Base-by-base conservation (phyloP, 129 eudicot genomes). In the Flaveria sonorensis region DNA sequence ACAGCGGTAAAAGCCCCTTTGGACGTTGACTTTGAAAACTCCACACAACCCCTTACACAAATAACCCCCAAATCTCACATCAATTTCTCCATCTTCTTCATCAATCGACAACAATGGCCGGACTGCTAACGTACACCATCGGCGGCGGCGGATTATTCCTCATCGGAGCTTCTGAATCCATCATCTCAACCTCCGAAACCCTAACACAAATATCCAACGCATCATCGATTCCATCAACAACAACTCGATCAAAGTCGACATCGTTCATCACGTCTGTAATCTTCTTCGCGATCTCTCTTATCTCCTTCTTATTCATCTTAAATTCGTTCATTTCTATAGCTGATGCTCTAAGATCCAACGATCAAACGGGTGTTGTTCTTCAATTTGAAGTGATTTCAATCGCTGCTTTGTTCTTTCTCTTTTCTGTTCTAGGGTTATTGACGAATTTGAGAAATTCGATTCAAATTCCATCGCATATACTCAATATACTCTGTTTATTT, bases 161-260 rank as follows among this genome's bases (percentile, higher is more conserved):
- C 3, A 86, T 92, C 86, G 97, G 97, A 40, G 87, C 86, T 8
- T 89, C 88, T 55, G 97, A 92, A 77, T 78, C 88, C 51, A 72
- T 92, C 47, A 12, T 78, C 70, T 84, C 90, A 30, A 71, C 93
- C 74, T 59, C 88, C 75, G 71, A 79, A 73, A 76, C 90, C 77
- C 83, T 76, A 16, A 71, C 53, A 7, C 75, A 74, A 15, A 53
- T 81, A 3, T 63, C 79, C 85, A n/a, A 51, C 81, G 1, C 67
- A 83, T 26, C 81, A 1, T 59, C 88, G 16, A 47, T 60, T 20
- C 56, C 82, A 11, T 32, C 73, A 10, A 71, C 70, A 40, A 77
- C 19, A 23, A n/a, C 26, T n/a, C 70, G 71, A 62, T 24, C 84
- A 1, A 73, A 65, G 70, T 30, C 81, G 11, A 53, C 36, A 4